phyloP scores from a whole-genome alignment of 805 yeast species.

The Schizosaccharomyces japonicus region DNA sequence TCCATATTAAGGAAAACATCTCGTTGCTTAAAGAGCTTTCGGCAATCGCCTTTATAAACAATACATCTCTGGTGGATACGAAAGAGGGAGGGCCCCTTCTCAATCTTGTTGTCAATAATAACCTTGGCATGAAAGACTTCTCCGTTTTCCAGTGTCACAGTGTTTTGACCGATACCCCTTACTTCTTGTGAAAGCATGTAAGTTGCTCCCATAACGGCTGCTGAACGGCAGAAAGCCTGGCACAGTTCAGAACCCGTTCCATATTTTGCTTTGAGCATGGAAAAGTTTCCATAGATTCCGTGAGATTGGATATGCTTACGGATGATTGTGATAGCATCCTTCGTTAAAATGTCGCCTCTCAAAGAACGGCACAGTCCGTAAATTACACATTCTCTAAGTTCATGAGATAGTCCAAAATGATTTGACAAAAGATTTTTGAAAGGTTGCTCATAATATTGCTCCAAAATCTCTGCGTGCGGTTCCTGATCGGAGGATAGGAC shows the following conservation, averaged over 20 bases:
- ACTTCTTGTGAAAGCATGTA: neutral
- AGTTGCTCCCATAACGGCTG: slow-evolving; percentile 4
- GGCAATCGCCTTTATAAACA: neutral
- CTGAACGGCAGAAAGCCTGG: slow-evolving; percentile 3
- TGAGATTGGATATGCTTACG: neutral
- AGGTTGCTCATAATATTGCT: neutral
- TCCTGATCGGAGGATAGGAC: neutral
- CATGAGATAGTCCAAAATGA: neutral
- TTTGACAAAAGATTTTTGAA: neutral
- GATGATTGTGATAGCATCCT: neutral
- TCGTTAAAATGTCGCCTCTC: neutral
- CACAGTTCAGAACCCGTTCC: slow-evolving; percentile 1
- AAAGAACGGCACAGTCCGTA: neutral
- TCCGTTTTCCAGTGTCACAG: neutral
- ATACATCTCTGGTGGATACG: neutral
- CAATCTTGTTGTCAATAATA: neutral
- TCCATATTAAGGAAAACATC: neutral
- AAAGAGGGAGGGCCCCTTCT: neutral
- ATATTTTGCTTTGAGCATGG: neutral
- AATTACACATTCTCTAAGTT: neutral
- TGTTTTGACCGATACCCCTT: neutral
- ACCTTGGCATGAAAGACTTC: neutral
- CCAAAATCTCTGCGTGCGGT: neutral
- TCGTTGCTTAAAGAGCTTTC: neutral
- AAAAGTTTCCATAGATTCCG: neutral